Conservation (phyloP, 176 grass and related monocot species). For the Juncus effusus region DNA sequence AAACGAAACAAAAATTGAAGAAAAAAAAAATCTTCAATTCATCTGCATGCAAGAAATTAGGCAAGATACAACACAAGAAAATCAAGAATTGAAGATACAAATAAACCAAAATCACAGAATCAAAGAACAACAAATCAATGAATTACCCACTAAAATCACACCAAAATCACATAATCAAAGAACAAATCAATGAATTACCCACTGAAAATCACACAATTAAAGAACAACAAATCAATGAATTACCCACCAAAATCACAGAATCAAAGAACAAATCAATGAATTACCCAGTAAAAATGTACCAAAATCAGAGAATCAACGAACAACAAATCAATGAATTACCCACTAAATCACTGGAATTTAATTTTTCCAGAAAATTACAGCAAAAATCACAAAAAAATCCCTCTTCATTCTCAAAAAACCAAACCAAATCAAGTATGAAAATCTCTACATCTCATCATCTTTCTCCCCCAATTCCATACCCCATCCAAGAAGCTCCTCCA, state of each 20-base stretch:
- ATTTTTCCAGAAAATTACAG: neutral
- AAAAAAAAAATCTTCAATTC: constrained; percentile 6
- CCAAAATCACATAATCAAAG: constrained; percentile 8
- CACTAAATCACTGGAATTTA: neutral
- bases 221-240: no score
- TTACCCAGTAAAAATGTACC: constrained; percentile 3
- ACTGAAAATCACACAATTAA: constrained; percentile 18
- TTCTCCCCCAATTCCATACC: constrained; percentile 21
- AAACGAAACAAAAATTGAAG: no score
- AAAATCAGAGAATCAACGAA: neutral
- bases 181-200: constrained; percentile 14
- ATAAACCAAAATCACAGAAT: no score
- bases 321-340: neutral
- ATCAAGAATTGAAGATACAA: neutral
- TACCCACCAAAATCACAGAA: constrained; percentile 6
- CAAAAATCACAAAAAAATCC: constrained; percentile 23
- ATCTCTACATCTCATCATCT: constrained; percentile 7
- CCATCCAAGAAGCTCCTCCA: constrained; percentile 27
- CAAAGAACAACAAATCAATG: no score
- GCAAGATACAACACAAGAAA: neutral
- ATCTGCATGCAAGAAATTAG: neutral
- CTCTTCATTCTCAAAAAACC: constrained; percentile 17
- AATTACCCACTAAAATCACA: neutral
- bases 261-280: constrained; percentile 14
- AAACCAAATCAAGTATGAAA: constrained; percentile 28